These are phyloP conservation scores for Bipolaris victoriae DNA, from an alignment of 2,329 filamentous ascomycete genomes.

Conservation along the genomic window DNA sequence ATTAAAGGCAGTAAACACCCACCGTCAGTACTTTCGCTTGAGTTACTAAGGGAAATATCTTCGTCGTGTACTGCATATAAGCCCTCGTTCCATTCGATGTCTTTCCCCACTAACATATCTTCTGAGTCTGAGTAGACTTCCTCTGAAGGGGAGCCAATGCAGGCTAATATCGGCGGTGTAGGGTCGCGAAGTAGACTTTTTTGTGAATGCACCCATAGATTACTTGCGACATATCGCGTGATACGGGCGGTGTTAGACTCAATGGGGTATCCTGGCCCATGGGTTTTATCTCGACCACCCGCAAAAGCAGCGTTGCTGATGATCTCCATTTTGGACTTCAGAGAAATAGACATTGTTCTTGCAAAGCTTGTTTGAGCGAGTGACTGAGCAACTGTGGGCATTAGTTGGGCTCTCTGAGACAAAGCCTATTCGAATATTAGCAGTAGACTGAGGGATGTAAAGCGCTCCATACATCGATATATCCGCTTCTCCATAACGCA, in stretches of 20 bases:
- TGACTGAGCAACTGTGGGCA: constrained; percentile 50
- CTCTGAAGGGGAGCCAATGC: constrained; percentile 1
- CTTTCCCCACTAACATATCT: constrained; percentile 18
- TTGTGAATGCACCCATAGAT: constrained; percentile 18
- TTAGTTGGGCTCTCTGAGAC: constrained; percentile 42
- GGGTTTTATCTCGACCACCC: background rate
- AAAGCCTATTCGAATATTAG: constrained; percentile 33
- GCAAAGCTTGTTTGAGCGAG: constrained; percentile 21
- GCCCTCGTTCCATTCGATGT: background rate
- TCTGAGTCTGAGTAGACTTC: constrained; percentile 2
- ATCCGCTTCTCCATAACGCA: constrained; percentile 49
- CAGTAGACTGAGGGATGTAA: background rate
- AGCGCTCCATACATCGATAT: constrained; percentile 35
- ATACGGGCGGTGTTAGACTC: background rate
- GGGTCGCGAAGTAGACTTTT: background rate
- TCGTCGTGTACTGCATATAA: background rate
- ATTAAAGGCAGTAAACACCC: background rate
- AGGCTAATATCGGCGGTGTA: constrained; percentile 6
- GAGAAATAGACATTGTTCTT: constrained; percentile 17
- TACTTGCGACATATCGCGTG: constrained; percentile 1
- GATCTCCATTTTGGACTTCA: constrained; percentile 25
- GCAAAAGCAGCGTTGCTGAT: background rate
- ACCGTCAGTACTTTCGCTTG: background rate
- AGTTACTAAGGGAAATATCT: background rate
- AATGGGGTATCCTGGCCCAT: background rate